These are phyloP conservation scores for Pythium volutum DNA, from an alignment of 352 stramenopile species.

Conservation along the genomic window DNA sequence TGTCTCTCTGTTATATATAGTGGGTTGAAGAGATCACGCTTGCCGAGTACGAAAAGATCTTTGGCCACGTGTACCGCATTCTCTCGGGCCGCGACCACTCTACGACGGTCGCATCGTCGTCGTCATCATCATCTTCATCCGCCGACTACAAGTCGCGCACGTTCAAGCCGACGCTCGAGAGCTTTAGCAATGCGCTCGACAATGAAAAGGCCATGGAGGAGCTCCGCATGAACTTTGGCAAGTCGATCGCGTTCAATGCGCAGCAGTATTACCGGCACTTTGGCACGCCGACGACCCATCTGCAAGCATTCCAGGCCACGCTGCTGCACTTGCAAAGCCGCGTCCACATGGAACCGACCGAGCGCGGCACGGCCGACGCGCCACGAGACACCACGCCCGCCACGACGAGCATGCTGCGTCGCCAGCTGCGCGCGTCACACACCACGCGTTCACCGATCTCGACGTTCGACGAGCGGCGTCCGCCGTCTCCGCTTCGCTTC, in stretches of 20 bases:
- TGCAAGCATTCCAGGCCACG: constrained; percentile 24
- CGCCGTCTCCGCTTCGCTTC: not conserved
- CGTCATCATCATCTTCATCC: too few species aligned
- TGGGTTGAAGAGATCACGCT: constrained; percentile 39
- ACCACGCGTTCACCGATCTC: too few species aligned
- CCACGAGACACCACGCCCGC: not conserved
- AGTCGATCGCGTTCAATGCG: constrained; percentile 40
- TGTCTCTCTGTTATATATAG: constrained; percentile 15
- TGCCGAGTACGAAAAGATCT: constrained; percentile 38
- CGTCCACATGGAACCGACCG: constrained; percentile 10
- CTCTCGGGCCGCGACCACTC: constrained; percentile 17
- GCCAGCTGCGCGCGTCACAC: too few species aligned
- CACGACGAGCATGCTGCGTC: not conserved
- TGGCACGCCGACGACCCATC: constrained; percentile 21
- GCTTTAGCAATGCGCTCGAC: constrained; percentile 31
- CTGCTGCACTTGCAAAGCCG: constrained; percentile 25
- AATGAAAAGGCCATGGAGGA: constrained; percentile 33
- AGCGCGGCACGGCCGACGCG: not conserved
- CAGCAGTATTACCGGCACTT: constrained; percentile 34
- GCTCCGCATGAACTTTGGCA: constrained; percentile 35
- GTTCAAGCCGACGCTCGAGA: constrained; percentile 34
- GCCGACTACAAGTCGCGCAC: constrained; percentile 8
- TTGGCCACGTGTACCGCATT: constrained; percentile 30
- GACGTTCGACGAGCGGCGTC: not conserved
- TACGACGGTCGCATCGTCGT: not conserved